Conservation (phyloP, 2,329 filamentous ascomycete genomes). For the Fusarium neocosmosporiellum region DNA sequence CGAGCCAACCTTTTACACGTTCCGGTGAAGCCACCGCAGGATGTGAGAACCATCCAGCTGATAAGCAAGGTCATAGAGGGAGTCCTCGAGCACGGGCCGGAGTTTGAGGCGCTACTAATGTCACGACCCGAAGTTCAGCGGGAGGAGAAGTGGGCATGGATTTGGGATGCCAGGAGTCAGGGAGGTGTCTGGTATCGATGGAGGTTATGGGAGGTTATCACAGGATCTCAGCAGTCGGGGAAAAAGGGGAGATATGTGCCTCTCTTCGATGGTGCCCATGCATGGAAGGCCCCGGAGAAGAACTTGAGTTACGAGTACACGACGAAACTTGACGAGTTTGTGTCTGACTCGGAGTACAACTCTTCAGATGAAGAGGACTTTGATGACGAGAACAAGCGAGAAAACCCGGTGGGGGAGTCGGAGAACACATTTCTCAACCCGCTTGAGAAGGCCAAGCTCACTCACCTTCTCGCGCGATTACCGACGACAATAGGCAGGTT, state of each 20-base stretch:
- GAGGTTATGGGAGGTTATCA: slow-evolving; percentile 89
- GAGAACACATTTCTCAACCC: slow-evolving; percentile 80
- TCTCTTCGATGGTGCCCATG: slow-evolving; percentile 80
- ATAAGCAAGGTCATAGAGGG: slow-evolving; percentile 91
- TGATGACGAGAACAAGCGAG: slow-evolving; percentile 67
- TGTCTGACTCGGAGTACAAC: slow-evolving; percentile 86
- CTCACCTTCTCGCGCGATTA: slow-evolving; percentile 84
- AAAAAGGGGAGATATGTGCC: slow-evolving; percentile 66
- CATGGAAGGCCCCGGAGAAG: slow-evolving; percentile 81
- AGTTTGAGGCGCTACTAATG: slow-evolving; percentile 95
- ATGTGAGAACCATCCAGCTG: slow-evolving; percentile 81
- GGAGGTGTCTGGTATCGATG: slow-evolving; percentile 93
- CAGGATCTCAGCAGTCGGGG: slow-evolving; percentile 63
- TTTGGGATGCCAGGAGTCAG: slow-evolving; percentile 85
- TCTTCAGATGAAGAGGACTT: slow-evolving; percentile 85
- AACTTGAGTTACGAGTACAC: slow-evolving; percentile 84
- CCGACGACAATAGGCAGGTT: slow-evolving; percentile 80
- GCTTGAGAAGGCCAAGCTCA: slow-evolving; percentile 83
- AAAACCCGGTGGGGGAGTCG: slow-evolving; percentile 56
- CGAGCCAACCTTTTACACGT: slow-evolving; percentile 69
- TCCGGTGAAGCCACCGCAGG: slow-evolving; percentile 78
- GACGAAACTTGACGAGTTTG: slow-evolving; percentile 80
- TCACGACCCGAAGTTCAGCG: slow-evolving; percentile 82
- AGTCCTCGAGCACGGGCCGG: slow-evolving; percentile 81
- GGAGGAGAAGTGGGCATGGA: slow-evolving; percentile 92